Evolutionary conservation across 257 asterid species (phyloP).

Genomic region (Perilla frutescens): DNA sequence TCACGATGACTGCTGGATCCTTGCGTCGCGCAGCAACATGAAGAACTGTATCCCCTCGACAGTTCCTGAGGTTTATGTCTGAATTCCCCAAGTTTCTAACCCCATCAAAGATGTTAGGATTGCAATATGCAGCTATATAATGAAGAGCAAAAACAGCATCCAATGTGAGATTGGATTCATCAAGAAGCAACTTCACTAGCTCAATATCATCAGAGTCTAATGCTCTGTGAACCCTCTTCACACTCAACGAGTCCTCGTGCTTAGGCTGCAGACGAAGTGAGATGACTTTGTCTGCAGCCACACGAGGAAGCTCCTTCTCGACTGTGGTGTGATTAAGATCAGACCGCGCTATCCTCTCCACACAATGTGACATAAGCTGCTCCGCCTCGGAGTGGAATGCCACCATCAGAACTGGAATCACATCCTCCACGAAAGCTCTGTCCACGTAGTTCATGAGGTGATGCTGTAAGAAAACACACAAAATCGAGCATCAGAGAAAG

Average conservation of each 20-base stretch:
- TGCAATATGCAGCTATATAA: conserved; percentile 75
- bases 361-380: conserved; percentile 51
- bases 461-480: conserved; percentile 44
- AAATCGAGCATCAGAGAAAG: conserved; percentile 9
- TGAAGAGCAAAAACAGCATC: conserved; percentile 70
- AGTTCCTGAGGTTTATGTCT: conserved; percentile 56
- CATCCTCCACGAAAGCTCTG: conserved; percentile 63
- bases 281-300: conserved; percentile 26
- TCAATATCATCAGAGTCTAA: conserved; percentile 55
- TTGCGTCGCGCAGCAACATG: conserved; percentile 44
- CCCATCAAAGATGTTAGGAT: conserved; percentile 61
- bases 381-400: conserved; percentile 53
- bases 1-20: conserved; percentile 60
- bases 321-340: no score
- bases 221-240: conserved; percentile 39
- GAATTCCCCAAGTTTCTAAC: conserved; percentile 54
- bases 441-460: conserved; percentile 58
- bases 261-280: conserved; percentile 40
- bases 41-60: conserved; percentile 65
- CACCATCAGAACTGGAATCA: conserved; percentile 61
- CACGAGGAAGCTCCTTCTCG: no score
- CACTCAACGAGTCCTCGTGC: conserved; percentile 35
- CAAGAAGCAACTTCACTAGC: conserved; percentile 57
- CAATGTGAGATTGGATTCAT: conserved; percentile 60
- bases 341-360: conserved; percentile 42